These are phyloP conservation scores for Phytophthora palmivora DNA, from an alignment of 352 stramenopile species.

Conservation along the genomic window DNA sequence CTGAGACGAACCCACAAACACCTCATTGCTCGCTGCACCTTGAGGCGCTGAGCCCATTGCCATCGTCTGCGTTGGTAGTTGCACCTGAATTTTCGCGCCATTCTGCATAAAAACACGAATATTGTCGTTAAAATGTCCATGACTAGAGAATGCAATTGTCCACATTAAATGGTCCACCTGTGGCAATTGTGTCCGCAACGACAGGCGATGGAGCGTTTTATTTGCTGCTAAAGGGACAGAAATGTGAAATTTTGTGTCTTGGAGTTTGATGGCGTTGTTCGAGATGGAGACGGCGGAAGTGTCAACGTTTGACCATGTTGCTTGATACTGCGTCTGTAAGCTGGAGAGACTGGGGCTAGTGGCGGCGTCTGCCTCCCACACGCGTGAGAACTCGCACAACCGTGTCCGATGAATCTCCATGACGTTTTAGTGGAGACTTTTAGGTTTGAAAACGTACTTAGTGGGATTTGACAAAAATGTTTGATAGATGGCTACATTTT, in stretches of 20 bases:
- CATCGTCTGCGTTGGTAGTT: constrained; percentile 36
- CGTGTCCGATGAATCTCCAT: constrained; percentile 45
- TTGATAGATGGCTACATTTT: too few species aligned
- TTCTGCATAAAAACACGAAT: constrained; percentile 10
- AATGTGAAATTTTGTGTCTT: constrained; percentile 18
- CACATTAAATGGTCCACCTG: constrained; percentile 25
- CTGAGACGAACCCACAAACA: constrained; percentile 38
- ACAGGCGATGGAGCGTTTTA: constrained; percentile 27
- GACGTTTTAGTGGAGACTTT: background rate
- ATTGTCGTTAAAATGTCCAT: constrained; percentile 1
- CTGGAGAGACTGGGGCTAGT: constrained; percentile 9
- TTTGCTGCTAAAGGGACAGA: constrained; percentile 7
- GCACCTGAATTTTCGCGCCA: constrained; percentile 36
- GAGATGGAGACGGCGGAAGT: constrained; percentile 27
- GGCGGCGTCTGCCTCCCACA: constrained; percentile 40
- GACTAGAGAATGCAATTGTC: background rate
- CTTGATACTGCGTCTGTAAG: constrained; percentile 29
- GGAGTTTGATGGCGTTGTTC: constrained; percentile 19
- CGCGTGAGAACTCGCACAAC: constrained; percentile 38
- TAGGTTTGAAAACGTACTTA: too few species aligned
- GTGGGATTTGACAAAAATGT: too few species aligned
- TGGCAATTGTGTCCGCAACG: constrained; percentile 32
- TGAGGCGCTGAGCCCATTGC: constrained; percentile 24
- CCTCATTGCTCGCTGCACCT: constrained; percentile 21
- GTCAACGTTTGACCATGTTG: constrained; percentile 24